Evolutionary conservation across 2,329 filamentous ascomycete genomes (phyloP), one percentile per base, ranked within the genome.

Genomic region (Ophiocordyceps sinensis): DNA sequence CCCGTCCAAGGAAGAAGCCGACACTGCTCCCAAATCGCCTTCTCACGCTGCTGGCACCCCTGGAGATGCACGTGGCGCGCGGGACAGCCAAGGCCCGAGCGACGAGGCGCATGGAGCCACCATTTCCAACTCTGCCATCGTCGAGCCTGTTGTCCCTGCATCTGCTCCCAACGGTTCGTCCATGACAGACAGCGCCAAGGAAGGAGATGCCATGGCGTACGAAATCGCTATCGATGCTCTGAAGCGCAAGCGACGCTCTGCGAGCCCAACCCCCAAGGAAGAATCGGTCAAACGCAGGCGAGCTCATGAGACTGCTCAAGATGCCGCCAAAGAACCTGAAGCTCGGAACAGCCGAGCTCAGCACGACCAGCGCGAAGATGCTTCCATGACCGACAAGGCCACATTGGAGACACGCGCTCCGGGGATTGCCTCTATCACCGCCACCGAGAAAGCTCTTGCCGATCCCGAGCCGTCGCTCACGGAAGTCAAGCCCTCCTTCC

Each of bases 191-290:
- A 9, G 37, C 9, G 14, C 13, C 29, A 29, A 38, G 5, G 37
- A 36, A 5, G 26, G 19, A 37, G n/a, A 28, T 37, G 34, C n/a
- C 32, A 43, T 47, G 11, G 44, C 53, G 9, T 21, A 28, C 17
- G 43, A 45, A 28, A 29, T 43, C 7, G 23, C 40, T 12, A 37
- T 36, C 46, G 76, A 79, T 48, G 64, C 64, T 34, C 73, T 74
- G 49, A 83, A 80, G 58, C 70, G 79, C 45, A 84, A 82, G 57
- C 74, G 78, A 49, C 70, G 77, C 49, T 84, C 77, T 36, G 66
- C 68, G 42, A 82, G 70, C 43, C 79, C 79, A 30, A 64, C 71
- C 17, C 73, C 73, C 9, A 69, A 66, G 10, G 60, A 65, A 21
- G 67, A 75, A 43, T 69, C 73, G 13, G 58, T 69, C 38, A 65